Evolutionary conservation across 768 basidiomycete genomes (phyloP).

Genomic region (Boletus rubropictus): DNA sequence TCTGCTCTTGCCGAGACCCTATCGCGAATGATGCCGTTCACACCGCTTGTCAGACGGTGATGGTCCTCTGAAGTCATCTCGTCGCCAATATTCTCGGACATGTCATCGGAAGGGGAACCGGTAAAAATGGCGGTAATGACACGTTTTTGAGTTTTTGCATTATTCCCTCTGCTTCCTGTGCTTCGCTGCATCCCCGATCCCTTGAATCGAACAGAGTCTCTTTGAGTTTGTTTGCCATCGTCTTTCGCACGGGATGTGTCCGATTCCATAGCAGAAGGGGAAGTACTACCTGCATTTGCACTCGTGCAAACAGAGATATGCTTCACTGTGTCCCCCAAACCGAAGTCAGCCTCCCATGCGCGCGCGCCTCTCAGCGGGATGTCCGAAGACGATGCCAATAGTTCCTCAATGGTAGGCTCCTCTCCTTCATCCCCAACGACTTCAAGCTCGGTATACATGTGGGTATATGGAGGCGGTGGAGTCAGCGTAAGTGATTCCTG

Average conservation of each 20-base stretch:
- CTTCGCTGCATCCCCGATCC: neutral
- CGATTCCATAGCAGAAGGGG: neutral
- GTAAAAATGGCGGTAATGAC: conserved; percentile 30
- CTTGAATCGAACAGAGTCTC: conserved; percentile 1
- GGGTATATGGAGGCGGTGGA: conserved; percentile 17
- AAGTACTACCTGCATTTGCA: neutral
- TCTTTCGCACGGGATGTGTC: neutral
- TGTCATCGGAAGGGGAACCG: conserved; percentile 6
- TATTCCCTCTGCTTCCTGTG: conserved; percentile 8
- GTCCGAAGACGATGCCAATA: conserved; percentile 19
- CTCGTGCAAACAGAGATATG: conserved; percentile 11
- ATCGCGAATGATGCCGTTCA: neutral
- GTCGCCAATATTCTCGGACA: neutral
- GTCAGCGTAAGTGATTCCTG: conserved; percentile 4
- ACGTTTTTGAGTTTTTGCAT: conserved; percentile 11
- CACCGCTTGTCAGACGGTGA: neutral
- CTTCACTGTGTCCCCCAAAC: conserved; percentile 29
- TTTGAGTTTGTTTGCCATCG: neutral
- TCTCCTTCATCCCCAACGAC: conserved; percentile 7
- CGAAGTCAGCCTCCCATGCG: conserved; percentile 29
- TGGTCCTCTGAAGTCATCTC: neutral
- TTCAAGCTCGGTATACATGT: neutral
- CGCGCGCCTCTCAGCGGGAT: conserved; percentile 23
- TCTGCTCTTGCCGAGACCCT: neutral
- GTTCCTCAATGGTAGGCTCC: conserved; percentile 28